phyloP scores from a whole-genome alignment of 805 yeast species.

The Grigorovia yakushimaensis region DNA sequence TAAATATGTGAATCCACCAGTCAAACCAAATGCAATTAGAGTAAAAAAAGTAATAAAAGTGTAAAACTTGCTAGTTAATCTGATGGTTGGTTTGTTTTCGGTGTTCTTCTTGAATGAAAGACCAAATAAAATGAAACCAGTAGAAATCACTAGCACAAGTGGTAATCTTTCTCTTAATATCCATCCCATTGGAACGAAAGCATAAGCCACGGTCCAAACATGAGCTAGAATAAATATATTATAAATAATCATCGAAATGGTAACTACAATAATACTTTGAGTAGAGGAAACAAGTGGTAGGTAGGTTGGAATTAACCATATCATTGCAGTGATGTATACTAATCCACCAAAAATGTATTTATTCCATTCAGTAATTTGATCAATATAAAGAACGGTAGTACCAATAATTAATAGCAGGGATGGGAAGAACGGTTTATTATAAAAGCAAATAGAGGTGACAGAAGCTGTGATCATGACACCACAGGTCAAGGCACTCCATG shows the following conservation, averaged over 20 bases:
- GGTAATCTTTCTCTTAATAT: slow-evolving; percentile 82
- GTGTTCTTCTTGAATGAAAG: slow-evolving; percentile 16
- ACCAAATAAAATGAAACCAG: slow-evolving; percentile 44
- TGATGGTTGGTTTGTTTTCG: background rate
- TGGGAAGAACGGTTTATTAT: slow-evolving; percentile 19
- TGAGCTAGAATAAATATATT: slow-evolving; percentile 62
- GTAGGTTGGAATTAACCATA: slow-evolving; percentile 56
- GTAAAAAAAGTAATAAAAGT: slow-evolving; percentile 12
- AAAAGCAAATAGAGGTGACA: slow-evolving; percentile 19
- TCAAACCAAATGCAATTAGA: slow-evolving; percentile 9
- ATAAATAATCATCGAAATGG: slow-evolving; percentile 39
- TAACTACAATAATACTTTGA: slow-evolving; percentile 45
- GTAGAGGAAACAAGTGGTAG: slow-evolving; percentile 41
- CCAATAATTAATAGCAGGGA: slow-evolving; percentile 22
- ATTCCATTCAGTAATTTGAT: slow-evolving; percentile 20
- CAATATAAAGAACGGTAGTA: slow-evolving; percentile 18
- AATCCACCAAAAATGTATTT: slow-evolving; percentile 53
- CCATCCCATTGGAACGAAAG: slow-evolving; percentile 94
- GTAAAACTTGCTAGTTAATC: slow-evolving; percentile 10
- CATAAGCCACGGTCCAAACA: slow-evolving; percentile 97
- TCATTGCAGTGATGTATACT: slow-evolving; percentile 50
- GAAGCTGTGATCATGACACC: slow-evolving; percentile 49
- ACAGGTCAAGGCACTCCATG: slow-evolving; percentile 54
- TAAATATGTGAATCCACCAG: slow-evolving; percentile 17
- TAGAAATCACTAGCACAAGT: slow-evolving; percentile 51